Percentiles rank a stretch among this genome's conserved stretches.
These are phyloP conservation scores for Colletotrichum sp. DNA, from an alignment of 2,329 filamentous ascomycete genomes.

Conservation along the genomic window DNA sequence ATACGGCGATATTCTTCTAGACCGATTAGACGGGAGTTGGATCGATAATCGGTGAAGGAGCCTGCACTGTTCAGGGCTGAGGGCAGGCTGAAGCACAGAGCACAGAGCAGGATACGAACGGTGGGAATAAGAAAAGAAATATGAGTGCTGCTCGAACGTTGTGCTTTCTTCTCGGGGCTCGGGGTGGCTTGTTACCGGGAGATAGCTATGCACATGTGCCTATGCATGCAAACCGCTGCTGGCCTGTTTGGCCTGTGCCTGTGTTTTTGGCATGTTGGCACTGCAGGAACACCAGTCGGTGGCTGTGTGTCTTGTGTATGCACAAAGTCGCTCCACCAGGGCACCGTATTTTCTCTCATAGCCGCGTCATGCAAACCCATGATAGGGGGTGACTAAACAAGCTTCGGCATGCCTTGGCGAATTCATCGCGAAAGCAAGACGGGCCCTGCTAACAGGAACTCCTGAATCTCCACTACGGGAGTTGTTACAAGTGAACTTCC, in stretches of 20 bases:
- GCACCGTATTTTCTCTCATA: conserved; percentile 2
- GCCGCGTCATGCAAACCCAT: conserved; percentile 4
- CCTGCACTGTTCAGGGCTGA: not conserved
- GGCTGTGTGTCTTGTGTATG: not conserved
- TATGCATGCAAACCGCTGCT: not conserved
- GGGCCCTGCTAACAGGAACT: not conserved
- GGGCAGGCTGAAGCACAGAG: not conserved
- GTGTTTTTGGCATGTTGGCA: not conserved
- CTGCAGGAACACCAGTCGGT: not conserved
- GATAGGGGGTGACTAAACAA: conserved; percentile 14
- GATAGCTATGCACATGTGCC: not conserved
- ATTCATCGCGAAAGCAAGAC: not conserved
- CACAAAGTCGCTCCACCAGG: not conserved
- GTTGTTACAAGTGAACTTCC: not conserved
- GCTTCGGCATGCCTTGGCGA: conserved; percentile 4
- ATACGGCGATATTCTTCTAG: conserved; percentile 9
- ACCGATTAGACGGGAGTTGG: not conserved
- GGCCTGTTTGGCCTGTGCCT: not conserved
- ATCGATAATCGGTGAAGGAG: not conserved
- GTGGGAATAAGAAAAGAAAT: not conserved
- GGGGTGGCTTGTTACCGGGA: not conserved
- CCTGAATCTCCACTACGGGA: not conserved
- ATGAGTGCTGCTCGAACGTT: not conserved
- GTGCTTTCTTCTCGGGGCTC: not conserved
- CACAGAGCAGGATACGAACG: not conserved